These are phyloP conservation scores for Achaetomium macrosporum DNA, from an alignment of 2,329 filamentous ascomycete species.

Conservation along the genomic window DNA sequence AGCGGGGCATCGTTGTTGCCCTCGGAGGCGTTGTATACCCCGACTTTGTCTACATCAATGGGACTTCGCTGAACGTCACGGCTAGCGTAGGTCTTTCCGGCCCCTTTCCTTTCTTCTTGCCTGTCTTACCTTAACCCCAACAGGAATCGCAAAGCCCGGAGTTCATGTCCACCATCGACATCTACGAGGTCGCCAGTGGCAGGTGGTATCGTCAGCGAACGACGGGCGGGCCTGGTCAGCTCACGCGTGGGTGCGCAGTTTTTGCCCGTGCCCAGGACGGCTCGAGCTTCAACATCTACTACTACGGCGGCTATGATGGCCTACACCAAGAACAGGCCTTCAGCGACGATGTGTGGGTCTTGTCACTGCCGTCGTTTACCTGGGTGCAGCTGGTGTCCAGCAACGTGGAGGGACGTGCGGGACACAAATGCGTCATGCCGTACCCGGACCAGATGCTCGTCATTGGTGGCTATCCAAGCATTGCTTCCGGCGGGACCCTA, in stretches of 20 bases:
- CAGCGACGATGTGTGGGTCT: slow-evolving; percentile 70
- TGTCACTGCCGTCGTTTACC: slow-evolving; percentile 73
- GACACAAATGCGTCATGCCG: slow-evolving; percentile 67
- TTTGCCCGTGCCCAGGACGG: slow-evolving; percentile 64
- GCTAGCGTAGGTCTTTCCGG: slow-evolving; percentile 35
- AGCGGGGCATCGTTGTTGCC: slow-evolving; percentile 69
- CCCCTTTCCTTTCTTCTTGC: not conserved
- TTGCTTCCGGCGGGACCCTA: slow-evolving; percentile 17
- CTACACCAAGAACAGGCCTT: slow-evolving; percentile 35
- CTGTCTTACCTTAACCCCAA: slow-evolving; percentile 20
- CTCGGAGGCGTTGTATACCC: slow-evolving; percentile 67
- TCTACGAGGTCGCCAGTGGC: slow-evolving; percentile 67
- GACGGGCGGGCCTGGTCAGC: slow-evolving; percentile 47
- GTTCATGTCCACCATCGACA: slow-evolving; percentile 66
- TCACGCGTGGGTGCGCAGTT: slow-evolving; percentile 66
- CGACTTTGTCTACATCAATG: slow-evolving; percentile 34
- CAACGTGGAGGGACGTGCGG: slow-evolving; percentile 51
- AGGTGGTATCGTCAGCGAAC: slow-evolving; percentile 67
- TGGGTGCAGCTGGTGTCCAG: slow-evolving; percentile 57
- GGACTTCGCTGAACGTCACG: slow-evolving; percentile 29
- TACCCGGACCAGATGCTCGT: slow-evolving; percentile 79
- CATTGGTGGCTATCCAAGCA: slow-evolving; percentile 58
- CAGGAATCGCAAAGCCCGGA: slow-evolving; percentile 59
- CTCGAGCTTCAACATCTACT: slow-evolving; percentile 77
- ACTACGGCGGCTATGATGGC: slow-evolving; percentile 70